phyloP scores from a whole-genome alignment of 2,329 filamentous ascomycete species.

The Blumeria hordei region DNA sequence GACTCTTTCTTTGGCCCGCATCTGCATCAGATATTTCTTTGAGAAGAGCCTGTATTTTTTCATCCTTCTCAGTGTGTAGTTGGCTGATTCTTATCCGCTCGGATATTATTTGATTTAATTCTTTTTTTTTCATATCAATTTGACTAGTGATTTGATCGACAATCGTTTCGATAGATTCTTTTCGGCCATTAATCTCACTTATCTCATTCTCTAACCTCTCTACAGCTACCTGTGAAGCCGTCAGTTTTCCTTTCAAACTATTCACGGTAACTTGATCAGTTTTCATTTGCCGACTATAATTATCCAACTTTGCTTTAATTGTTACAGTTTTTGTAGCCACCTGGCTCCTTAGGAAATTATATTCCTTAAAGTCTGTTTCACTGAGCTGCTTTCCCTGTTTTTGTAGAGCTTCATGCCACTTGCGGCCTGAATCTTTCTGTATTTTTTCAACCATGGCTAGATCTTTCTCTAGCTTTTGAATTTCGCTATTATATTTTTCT shows the following conservation, averaged over 20 bases:
- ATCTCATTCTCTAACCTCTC: slow-evolving; percentile 54
- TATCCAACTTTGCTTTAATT: slow-evolving; percentile 64
- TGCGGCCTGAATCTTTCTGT: slow-evolving; percentile 64
- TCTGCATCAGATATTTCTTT: slow-evolving; percentile 67
- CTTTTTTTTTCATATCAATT: slow-evolving; percentile 75
- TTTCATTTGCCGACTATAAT: slow-evolving; percentile 68
- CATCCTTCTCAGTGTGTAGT: slow-evolving; percentile 68
- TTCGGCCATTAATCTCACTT: slow-evolving; percentile 42
- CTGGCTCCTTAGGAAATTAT: slow-evolving; percentile 61
- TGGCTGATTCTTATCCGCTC: slow-evolving; percentile 63
- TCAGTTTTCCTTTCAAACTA: slow-evolving; percentile 70
- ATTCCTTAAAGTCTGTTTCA: slow-evolving; percentile 70
- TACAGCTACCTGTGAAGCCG: slow-evolving; percentile 48
- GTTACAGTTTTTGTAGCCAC: slow-evolving; percentile 61
- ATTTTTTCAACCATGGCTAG: slow-evolving; percentile 72
- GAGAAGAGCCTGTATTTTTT: slow-evolving; percentile 64
- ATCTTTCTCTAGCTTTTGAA: slow-evolving; percentile 57
- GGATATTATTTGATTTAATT: slow-evolving; percentile 65
- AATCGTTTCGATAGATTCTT: slow-evolving; percentile 32
- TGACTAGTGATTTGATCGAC: slow-evolving; percentile 48
- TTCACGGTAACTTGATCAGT: slow-evolving; percentile 80
- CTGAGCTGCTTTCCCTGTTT: slow-evolving; percentile 71
- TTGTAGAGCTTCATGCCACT: slow-evolving; percentile 65
- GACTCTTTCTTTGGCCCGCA: slow-evolving; percentile 62
- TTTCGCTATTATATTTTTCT: slow-evolving; percentile 40